These are phyloP conservation scores for Cutaneotrichosporon sp. DNA, from an alignment of 1,284 basidiomycete species.

Conservation along the genomic window DNA sequence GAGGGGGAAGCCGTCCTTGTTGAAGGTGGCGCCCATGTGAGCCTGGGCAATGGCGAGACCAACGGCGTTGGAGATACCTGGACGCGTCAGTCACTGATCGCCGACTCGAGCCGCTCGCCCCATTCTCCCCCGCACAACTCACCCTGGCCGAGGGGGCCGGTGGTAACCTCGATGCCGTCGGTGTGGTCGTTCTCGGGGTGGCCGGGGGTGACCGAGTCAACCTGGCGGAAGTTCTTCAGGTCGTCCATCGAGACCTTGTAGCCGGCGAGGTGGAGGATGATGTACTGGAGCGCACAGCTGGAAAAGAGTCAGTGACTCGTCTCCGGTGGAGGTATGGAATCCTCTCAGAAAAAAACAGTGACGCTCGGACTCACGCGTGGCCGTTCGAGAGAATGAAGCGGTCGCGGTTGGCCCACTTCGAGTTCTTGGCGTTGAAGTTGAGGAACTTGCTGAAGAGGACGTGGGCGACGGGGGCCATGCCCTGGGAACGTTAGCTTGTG, in stretches of 20 bases:
- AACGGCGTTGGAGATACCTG: slow-evolving; percentile 78
- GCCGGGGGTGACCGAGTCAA: slow-evolving; percentile 85
- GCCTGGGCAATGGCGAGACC: slow-evolving; percentile 92
- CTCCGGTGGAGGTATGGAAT: background rate
- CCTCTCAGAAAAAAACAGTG: background rate
- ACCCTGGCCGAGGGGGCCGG: slow-evolving; percentile 92
- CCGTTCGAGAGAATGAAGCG: slow-evolving; percentile 56
- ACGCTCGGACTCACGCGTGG: slow-evolving; percentile 53
- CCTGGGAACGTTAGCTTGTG: slow-evolving; percentile 21
- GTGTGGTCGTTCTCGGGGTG: slow-evolving; percentile 89
- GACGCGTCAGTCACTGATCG: slow-evolving; percentile 14
- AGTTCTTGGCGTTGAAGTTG: slow-evolving; percentile 81
- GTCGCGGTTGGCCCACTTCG: slow-evolving; percentile 91
- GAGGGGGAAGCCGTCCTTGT: slow-evolving; percentile 80
- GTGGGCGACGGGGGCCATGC: slow-evolving; percentile 86
- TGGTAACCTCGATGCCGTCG: slow-evolving; percentile 93
- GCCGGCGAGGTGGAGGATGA: slow-evolving; percentile 55
- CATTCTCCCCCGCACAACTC: slow-evolving; percentile 12
- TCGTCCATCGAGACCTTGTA: slow-evolving; percentile 59
- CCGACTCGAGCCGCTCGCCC: background rate
- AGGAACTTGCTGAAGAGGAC: slow-evolving; percentile 79
- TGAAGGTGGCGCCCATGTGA: slow-evolving; percentile 83
- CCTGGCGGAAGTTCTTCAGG: slow-evolving; percentile 61
- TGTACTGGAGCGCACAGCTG: slow-evolving; percentile 67
- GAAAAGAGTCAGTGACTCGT: background rate